A percentile compares a stretch with the other conserved stretches of the same genome.
Conservation (phyloP, 148 eudicot species). For the Rhododendron mucronatum region DNA sequence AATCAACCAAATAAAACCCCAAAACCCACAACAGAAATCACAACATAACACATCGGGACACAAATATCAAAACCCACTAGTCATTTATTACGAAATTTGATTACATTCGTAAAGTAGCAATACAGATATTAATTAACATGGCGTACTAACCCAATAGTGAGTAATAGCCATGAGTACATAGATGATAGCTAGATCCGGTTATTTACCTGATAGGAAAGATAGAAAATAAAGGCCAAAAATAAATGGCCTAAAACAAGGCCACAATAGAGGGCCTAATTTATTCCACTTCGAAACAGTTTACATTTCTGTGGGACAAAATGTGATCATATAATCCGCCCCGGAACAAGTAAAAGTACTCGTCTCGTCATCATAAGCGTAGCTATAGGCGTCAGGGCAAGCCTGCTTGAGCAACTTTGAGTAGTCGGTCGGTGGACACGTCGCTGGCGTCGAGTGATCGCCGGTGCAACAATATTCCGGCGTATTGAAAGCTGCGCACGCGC, state of each 20-base stretch:
- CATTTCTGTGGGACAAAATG: slow-evolving; percentile 46
- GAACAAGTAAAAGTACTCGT: slow-evolving; percentile 82
- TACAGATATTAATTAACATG: not conserved
- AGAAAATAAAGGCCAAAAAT: not conserved
- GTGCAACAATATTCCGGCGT: slow-evolving; percentile 68
- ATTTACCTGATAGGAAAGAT: too few species aligned
- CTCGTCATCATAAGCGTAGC: slow-evolving; percentile 79
- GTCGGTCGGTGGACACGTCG: slow-evolving; percentile 50
- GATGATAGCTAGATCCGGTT: too few species aligned
- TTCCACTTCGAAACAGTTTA: too few species aligned
- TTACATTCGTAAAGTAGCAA: not conserved
- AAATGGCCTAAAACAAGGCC: not conserved
- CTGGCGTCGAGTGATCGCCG: slow-evolving; percentile 49
- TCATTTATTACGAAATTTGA: not conserved
- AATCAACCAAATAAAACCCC: too few species aligned
- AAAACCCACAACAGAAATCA: not conserved
- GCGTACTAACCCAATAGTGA: too few species aligned
- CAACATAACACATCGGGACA: not conserved
- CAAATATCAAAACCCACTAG: not conserved
- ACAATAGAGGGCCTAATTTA: too few species aligned
- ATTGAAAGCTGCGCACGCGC: slow-evolving; percentile 64
- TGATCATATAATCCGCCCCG: slow-evolving; percentile 61
- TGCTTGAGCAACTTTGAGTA: slow-evolving; percentile 67
- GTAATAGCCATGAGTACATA: too few species aligned
- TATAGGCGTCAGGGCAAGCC: slow-evolving; percentile 78